Evolutionary conservation across 495 filamentous ascomycete species (phyloP), one percentile per base, ranked within the genome.

Genomic region (Rostrohypoxylon terebratum): DNA sequence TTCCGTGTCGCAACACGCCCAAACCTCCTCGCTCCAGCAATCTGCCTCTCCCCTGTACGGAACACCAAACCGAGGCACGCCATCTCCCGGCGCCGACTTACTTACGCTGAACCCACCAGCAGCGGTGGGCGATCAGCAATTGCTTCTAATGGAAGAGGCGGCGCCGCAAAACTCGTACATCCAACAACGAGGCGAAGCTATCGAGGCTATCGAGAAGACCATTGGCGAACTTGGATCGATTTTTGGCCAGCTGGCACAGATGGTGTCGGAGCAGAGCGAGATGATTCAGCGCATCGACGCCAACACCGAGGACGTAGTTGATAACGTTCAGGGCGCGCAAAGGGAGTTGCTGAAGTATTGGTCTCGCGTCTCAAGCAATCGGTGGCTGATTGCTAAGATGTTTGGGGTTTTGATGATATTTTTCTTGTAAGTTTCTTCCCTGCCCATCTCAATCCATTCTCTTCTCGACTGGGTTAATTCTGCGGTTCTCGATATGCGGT

Each of bases 341-440:
- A 88, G 94, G 45, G 96, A 99, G 82, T 71, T 94, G 70, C 88
- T 99, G 85, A 98, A 98, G 77, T 99, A 98, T 82, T 99, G 96
- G 96, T 90, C 88, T 10, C 86, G 94, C 23, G 94, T 98, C 10
- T 93, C 92, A 20, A 92, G 94, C 25, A 99, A 98, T 84, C 87
- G 96, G 75, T 98, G 96, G 96, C 82, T 99, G 53, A 89, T 99
- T 59, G 96, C 94, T 14, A 98, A 98, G 87, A 99, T 99, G 96
- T 97, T 99, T 87, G 96, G 96, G 62, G 92, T 90, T 20, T 79
- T 90, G 42, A 89, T 90, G 84, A 83, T 89, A 78, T 84, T 84
- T 75, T 83, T 84, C 67, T 78, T 85, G 75, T 87, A 69, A 77
- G 82, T 75, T 2, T 44, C 44, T 0, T 20, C 28, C 28, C 7